phyloP scores from a whole-genome alignment of 768 basidiomycete species.

The Pleurotus citrinopileatus region DNA sequence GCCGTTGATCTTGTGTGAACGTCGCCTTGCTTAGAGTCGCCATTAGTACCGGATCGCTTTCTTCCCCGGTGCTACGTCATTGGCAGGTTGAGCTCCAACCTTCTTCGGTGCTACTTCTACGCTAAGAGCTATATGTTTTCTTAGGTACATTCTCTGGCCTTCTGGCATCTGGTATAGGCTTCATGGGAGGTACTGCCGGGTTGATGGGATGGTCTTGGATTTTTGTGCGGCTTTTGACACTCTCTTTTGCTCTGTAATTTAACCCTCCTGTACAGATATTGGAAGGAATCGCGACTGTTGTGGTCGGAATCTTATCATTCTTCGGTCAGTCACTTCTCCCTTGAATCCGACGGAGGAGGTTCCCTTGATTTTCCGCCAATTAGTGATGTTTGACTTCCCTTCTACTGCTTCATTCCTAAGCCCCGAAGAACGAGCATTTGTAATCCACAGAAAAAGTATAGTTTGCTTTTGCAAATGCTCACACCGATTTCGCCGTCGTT shows the following conservation, averaged over 20 bases:
- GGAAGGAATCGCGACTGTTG: slow-evolving; percentile 61
- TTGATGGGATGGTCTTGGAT: slow-evolving; percentile 67
- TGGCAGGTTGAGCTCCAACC: no score
- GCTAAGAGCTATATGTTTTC: slow-evolving; percentile 32
- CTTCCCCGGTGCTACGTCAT: not conserved
- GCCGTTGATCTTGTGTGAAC: not conserved
- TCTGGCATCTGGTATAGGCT: slow-evolving; percentile 52
- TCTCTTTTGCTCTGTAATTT: not conserved
- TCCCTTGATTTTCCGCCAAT: not conserved
- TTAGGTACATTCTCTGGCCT: slow-evolving; percentile 55
- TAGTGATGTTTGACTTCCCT: slow-evolving; percentile 64
- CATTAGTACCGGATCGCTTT: slow-evolving; percentile 23
- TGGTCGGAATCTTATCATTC: slow-evolving; percentile 51
- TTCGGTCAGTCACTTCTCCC: slow-evolving; percentile 33
- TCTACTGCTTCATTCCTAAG: slow-evolving; percentile 58
- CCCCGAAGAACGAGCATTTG: slow-evolving; percentile 53
- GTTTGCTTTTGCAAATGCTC: not conserved
- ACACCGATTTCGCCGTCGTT: not conserved
- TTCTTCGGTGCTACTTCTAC: slow-evolving; percentile 67
- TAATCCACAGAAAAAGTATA: slow-evolving; percentile 56
- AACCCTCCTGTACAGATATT: slow-evolving; percentile 39
- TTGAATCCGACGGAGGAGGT: not conserved
- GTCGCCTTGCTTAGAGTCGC: not conserved
- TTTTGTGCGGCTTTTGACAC: slow-evolving; percentile 40
- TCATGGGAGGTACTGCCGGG: slow-evolving; percentile 45